Base-by-base conservation (phyloP, 164 flowering plant genomes). In the Warburgia ugandensis region DNA sequence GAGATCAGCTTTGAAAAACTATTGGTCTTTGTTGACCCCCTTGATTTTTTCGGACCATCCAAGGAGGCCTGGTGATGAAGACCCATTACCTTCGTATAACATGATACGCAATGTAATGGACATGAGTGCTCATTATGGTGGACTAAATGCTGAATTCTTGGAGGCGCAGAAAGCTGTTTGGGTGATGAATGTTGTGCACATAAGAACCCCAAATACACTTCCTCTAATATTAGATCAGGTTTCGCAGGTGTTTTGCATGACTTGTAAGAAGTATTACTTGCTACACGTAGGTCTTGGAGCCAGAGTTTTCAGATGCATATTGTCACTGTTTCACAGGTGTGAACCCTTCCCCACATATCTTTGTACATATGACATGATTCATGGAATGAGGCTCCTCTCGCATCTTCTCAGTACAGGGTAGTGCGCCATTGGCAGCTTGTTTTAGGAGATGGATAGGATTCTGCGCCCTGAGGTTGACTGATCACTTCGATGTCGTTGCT, bases 11-110 rank as follows among this genome's bases (percentile, higher is more conserved):
- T 48, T 85, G 36, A 77, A 61, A 65, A 81, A 85, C 63, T 91
- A 85, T 68, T 92, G 98, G 98, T 83, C 98, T 16, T 71, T 91
- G 73, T 83, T 91, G 51, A 81, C 98, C 9, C 98, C 98, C 26
- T 72, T 87, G 60, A 91, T 91, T 59, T 91, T 85, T 62, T 91
- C 98, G 39, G 98, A 91, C 69, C 98, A 91, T 72, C 98, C 98
- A 43, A 91, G 87, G 75, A 78, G 97, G 71, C 96, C 94, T 3
- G 96, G 95, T 4, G 94, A 91, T 74, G 96, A 91, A 71, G 98
- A 91, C 48, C 98, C 96, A 48, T 61, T 82, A 48, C 98, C 98
- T 66, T 96, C 96, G 35, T 91, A 61, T 63, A 91, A 91, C 72
- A 87, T 91, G 96, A 58, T 92, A 48, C 86, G 95, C 29, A 92